Evolutionary conservation across 495 filamentous ascomycete species (phyloP), one percentile per base, ranked within the genome.

Genomic region (Xylaria cubensis): DNA sequence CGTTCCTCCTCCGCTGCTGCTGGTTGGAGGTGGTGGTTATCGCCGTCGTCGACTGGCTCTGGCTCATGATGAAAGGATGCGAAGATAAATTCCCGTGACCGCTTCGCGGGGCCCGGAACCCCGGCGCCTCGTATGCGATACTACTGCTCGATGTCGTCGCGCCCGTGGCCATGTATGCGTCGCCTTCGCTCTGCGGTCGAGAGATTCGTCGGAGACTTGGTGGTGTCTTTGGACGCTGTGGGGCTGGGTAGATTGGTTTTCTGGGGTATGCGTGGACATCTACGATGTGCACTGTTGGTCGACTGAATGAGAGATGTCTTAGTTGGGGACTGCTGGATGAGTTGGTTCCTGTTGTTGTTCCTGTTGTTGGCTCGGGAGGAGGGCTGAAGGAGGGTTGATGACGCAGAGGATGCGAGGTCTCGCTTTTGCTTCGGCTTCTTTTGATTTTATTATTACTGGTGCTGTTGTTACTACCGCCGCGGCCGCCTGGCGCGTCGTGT

Each of bases 221-320:
- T 6, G 82, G 82, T 9, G 81, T 81, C 0, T 32, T 8, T 9
- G 77, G 75, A 0, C 69, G 71, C 26, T 74, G 44, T 26, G 77
- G 74, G 3, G 81, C 77, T 9, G 80, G 76, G 61, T 80, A 77
- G 21, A 77, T 39, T 15, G 82, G 81, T 15, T 64, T 69, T 56
- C 78, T 79, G 7, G 82, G 82, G 63, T 82, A 75, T 34, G 80
- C 77, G 73, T 81, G 80, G 59, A 84, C 74, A 34, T 82, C 77
- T 44, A 76, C 74, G 2, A 77, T 67, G 44, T 74, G 68, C 44
- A 81, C 71, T 2, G 71, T 73, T 2, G 76, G 78, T 5, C 70
- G 79, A 29, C 74, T 80, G 69, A 84, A 76, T 1, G 53, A 29
- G 9, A 72, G 53, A 13, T 53, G 82, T 72, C 59, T 84, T 80